Percentiles rank a stretch among this genome's conserved stretches.
These are phyloP conservation scores for Tolypocladium endophyticum DNA, from an alignment of 2,329 filamentous ascomycete genomes.

Conservation along the genomic window DNA sequence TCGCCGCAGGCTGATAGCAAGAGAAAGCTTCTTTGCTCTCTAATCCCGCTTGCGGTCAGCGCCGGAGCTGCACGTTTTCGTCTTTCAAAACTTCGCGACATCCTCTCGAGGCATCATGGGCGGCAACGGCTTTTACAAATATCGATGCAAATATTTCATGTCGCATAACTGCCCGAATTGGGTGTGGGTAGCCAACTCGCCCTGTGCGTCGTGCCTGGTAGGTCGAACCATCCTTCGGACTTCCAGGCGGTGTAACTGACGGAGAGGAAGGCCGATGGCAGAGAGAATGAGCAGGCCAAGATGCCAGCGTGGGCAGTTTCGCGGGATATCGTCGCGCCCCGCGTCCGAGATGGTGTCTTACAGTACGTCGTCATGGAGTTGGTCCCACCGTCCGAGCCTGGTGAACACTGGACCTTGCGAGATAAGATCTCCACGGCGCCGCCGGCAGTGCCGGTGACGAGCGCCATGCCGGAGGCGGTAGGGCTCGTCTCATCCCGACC, in stretches of 20 bases:
- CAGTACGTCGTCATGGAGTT: constrained; percentile 39
- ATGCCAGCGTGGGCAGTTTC: constrained; percentile 17
- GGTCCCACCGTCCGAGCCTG: constrained; percentile 23
- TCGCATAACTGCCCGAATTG: constrained; percentile 41
- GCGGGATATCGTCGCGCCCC: constrained; percentile 34
- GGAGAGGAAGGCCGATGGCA: constrained; percentile 33
- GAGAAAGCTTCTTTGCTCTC: neutral
- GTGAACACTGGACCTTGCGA: constrained; percentile 26
- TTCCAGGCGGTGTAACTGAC: constrained; percentile 6
- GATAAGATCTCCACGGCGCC: constrained; percentile 15
- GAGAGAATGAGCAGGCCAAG: constrained; percentile 28
- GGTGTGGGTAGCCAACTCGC: constrained; percentile 41
- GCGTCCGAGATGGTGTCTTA: constrained; percentile 32
- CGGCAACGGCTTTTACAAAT: constrained; percentile 37
- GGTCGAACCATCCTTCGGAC: constrained; percentile 11
- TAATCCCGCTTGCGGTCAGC: neutral
- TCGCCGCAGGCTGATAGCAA: neutral
- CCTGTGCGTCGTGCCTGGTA: constrained; percentile 40
- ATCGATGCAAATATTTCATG: constrained; percentile 44
- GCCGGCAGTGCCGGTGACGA: constrained; percentile 5
- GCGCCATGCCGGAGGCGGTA: constrained; percentile 2
- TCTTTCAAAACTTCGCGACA: neutral
- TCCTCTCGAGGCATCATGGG: constrained; percentile 12
- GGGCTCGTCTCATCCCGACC: constrained; percentile 1
- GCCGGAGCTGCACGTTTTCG: neutral